Evolutionary conservation across 139 green algal species (phyloP), one percentile per base, ranked within the genome.

Genomic region (Chara braunii): DNA sequence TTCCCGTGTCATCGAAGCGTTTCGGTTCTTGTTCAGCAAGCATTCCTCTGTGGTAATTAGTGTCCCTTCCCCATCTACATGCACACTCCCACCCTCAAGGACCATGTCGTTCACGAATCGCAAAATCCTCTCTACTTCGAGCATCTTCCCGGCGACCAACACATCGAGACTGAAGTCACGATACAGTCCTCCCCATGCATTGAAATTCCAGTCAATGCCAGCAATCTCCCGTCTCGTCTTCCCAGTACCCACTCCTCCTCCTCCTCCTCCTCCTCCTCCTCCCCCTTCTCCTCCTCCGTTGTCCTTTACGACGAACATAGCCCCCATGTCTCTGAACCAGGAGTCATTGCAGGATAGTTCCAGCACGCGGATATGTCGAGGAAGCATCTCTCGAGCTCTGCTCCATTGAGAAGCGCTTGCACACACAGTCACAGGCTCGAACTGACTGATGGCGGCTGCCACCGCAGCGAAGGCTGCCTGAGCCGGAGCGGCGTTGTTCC

Each of bases 1-100:
- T 12, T 75, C 74, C 48, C 68, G 75, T 51, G 68, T 63, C 45
- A 89, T 81, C 51, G 77, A 31, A 3, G 83, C 83, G 79, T 91
- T 91, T 68, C 85, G 78, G 51, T 61, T 84, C 40, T 62, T 70
- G 75, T 89, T 72, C 54, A 91, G 77, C 61, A 91, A 71, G 76
- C 83, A 88, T 69, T 88, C 67, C 79, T 86, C 80, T 14, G 85
- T 91, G 5, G 78, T 75, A 2, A 91, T 22, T 34, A 89, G 66
- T 14, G 85, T 90, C 35, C 84, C 59, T 29, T 67, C 51, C 0
- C 69, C 69, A 32, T 78, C 69, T 2, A 51, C 37, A 18, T 75
- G 63, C 12, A 78, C 30, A 32, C 22, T 51, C 12, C 69, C 69
- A 1, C 62, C 62, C 28, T 78, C 69, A 14, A 78, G 51, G 22